Percentiles rank a stretch among this genome's conserved stretches.
phyloP scores from a whole-genome alignment of 2,329 filamentous ascomycete genomes.

The Dendryphion nanum region DNA sequence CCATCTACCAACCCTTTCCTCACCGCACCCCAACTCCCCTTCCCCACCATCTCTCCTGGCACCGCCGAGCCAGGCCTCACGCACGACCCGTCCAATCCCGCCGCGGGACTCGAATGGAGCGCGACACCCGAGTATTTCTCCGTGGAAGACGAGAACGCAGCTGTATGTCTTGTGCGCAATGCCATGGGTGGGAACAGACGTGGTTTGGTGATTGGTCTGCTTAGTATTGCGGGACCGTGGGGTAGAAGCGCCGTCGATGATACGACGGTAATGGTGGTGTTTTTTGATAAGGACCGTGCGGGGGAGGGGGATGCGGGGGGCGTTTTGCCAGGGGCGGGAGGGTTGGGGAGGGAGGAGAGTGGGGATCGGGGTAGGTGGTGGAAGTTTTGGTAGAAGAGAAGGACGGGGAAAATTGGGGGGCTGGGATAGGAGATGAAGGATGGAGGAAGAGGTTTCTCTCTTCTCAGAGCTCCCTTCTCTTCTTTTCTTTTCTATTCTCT shows the following conservation, averaged over 20 bases:
- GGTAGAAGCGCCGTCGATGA: conserved; percentile 49
- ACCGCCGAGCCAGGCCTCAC: conserved; percentile 32
- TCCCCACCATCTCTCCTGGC: conserved; percentile 8
- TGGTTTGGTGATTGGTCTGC: conserved; percentile 39
- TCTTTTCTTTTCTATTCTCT: too few species aligned
- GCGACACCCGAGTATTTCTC: conserved; percentile 46
- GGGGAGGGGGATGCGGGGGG: not conserved
- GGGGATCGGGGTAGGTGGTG: too few species aligned
- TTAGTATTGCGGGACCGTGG: conserved; percentile 31
- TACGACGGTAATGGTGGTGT: conserved; percentile 53
- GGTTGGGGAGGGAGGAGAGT: not conserved
- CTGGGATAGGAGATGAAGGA: too few species aligned
- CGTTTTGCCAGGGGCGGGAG: too few species aligned
- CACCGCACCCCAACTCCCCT: not conserved
- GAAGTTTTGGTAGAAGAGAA: too few species aligned
- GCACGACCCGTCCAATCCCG: conserved; percentile 30
- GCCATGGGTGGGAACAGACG: conserved; percentile 51
- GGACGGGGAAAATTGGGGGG: too few species aligned
- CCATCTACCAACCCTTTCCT: conserved; percentile 4
- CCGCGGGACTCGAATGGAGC: conserved; percentile 41
- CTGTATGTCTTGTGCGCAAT: conserved; percentile 53
- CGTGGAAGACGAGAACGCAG: conserved; percentile 53
- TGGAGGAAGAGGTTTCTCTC: too few species aligned
- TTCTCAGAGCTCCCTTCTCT: too few species aligned
- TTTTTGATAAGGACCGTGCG: conserved; percentile 45